phyloP scores from a whole-genome alignment of 2,329 filamentous ascomycete species.

The Cryphonectria naterciae region DNA sequence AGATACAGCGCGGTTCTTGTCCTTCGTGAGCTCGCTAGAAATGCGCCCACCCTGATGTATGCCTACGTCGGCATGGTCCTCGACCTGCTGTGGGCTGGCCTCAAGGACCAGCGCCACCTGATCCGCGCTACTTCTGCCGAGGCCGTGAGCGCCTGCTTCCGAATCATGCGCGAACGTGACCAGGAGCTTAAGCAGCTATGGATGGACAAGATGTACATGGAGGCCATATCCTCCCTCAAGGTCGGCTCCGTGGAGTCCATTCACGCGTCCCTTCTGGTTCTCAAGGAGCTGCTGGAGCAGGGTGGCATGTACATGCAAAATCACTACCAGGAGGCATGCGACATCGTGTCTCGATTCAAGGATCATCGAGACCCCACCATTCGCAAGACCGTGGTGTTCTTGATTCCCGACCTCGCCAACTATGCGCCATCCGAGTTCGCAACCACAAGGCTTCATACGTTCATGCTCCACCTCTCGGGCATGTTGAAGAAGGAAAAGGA shows the following conservation, averaged over 20 bases:
- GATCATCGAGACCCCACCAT: slow-evolving; percentile 90
- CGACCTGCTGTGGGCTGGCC: slow-evolving; percentile 92
- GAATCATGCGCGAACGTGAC: slow-evolving; percentile 93
- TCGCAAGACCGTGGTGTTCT: slow-evolving; percentile 83
- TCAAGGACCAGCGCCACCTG: slow-evolving; percentile 86
- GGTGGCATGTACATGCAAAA: slow-evolving; percentile 99
- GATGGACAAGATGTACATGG: slow-evolving; percentile 89
- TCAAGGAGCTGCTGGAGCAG: slow-evolving; percentile 91
- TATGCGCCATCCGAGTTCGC: slow-evolving; percentile 93
- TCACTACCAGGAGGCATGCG: slow-evolving; percentile 88
- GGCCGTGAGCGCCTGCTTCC: slow-evolving; percentile 91
- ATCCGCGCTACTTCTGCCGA: slow-evolving; percentile 92
- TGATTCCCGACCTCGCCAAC: slow-evolving; percentile 90
- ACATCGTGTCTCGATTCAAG: slow-evolving; percentile 89
- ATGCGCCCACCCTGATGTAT: slow-evolving; percentile 94
- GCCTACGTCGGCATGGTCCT: slow-evolving; percentile 94
- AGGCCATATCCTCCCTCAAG: slow-evolving; percentile 79
- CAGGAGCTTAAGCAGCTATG: slow-evolving; percentile 82
- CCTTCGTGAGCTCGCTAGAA: slow-evolving; percentile 85
- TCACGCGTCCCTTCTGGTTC: slow-evolving; percentile 89
- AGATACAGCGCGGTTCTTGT: slow-evolving; percentile 92
- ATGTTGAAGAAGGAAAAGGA: slow-evolving; percentile 96
- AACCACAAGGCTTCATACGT: slow-evolving; percentile 84
- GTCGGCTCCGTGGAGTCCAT: slow-evolving; percentile 83
- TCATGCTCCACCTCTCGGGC: slow-evolving; percentile 93